These are phyloP conservation scores for Ascochyta clinopodiicola DNA, from an alignment of 2,329 filamentous ascomycete species.

Conservation along the genomic window DNA sequence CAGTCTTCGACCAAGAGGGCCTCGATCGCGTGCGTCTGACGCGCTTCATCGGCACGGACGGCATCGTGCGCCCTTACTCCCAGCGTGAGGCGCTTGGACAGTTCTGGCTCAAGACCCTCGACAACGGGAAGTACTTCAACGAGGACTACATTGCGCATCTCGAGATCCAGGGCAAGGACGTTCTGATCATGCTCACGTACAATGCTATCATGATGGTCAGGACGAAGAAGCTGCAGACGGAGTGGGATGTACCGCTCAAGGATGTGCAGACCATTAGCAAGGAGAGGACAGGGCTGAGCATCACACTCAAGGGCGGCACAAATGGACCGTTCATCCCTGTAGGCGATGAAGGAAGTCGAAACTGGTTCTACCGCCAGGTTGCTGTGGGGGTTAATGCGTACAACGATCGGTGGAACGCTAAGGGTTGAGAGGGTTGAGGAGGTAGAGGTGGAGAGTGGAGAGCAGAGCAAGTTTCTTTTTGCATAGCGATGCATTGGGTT, in stretches of 20 bases:
- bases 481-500: slow-evolving; percentile 10
- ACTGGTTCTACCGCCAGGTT: slow-evolving; percentile 72
- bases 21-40: slow-evolving; percentile 93
- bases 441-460: background rate
- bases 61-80: slow-evolving; percentile 91
- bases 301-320: slow-evolving; percentile 85
- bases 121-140: slow-evolving; percentile 97
- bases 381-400: slow-evolving; percentile 72
- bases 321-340: slow-evolving; percentile 96
- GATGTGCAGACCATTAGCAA: slow-evolving; percentile 97
- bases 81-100: slow-evolving; percentile 95
- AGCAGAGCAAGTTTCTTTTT: background rate
- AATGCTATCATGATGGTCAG: slow-evolving; percentile 86
- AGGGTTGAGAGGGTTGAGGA: slow-evolving; percentile 57
- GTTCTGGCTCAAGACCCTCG: slow-evolving; percentile 98
- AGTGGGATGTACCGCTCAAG: slow-evolving; percentile 96
- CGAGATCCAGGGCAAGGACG: slow-evolving; percentile 86
- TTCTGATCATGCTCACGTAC: slow-evolving; percentile 72
- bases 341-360: slow-evolving; percentile 78
- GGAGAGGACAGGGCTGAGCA: slow-evolving; percentile 90
- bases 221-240: slow-evolving; percentile 81
- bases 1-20: slow-evolving; percentile 93
- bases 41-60: slow-evolving; percentile 89
- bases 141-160: slow-evolving; percentile 97
- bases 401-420: slow-evolving; percentile 71